Percentiles rank a stretch among this genome's conserved stretches.
Conservation (phyloP, 73 alveolate species). For the Paramecium biaurelia region DNA sequence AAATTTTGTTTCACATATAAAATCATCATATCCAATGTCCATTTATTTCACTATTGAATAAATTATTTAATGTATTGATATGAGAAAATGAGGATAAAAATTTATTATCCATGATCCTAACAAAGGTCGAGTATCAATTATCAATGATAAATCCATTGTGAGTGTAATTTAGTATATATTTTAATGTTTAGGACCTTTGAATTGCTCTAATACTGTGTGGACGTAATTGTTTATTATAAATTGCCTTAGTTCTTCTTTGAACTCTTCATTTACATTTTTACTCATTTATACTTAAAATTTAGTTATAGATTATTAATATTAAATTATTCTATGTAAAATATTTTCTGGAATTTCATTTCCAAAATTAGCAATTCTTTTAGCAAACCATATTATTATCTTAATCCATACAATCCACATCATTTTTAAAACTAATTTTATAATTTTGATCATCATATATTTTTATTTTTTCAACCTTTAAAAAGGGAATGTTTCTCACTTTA, state of each 20-base stretch:
- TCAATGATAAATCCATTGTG: constrained; percentile 16
- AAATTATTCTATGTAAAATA: not conserved
- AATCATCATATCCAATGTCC: not conserved
- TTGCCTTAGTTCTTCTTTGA: constrained; percentile 13
- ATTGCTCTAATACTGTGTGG: not conserved
- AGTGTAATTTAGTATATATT: not conserved
- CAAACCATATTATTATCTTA: not conserved
- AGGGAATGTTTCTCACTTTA: no score
- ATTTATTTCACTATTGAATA: not conserved
- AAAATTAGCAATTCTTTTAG: no score
- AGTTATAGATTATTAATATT: not conserved
- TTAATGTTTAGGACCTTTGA: not conserved
- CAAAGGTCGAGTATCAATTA: constrained; percentile 29
- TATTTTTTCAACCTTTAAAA: no score
- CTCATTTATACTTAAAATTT: not conserved
- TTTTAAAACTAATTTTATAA: no score
- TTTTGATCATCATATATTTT: no score
- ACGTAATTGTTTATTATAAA: not conserved
- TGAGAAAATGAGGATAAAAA: constrained; percentile 21
- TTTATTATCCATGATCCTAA: constrained; percentile 38
- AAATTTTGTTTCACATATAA: constrained; percentile 27
- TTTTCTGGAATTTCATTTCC: not conserved
- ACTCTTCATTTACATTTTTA: not conserved
- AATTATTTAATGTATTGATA: not conserved
- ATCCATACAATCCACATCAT: no score